phyloP scores from a whole-genome alignment of 176 grass and related monocot genomes.

The Alopecurus myosuroides region DNA sequence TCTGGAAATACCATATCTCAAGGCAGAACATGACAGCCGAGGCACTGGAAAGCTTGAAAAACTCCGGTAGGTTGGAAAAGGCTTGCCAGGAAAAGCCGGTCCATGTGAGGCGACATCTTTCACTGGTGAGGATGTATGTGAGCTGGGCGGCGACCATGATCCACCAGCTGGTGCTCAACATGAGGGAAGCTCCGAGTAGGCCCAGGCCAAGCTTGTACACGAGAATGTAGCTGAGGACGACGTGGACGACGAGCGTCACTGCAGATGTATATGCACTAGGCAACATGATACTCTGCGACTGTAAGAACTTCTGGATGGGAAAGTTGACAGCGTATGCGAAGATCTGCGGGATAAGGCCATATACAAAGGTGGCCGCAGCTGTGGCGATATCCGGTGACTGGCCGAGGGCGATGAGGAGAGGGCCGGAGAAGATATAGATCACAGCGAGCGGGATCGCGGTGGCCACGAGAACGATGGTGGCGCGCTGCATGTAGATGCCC shows the following conservation, averaged over 20 bases:
- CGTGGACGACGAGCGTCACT: constrained; percentile 15
- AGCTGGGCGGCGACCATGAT: too few species aligned
- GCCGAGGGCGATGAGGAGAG: background rate
- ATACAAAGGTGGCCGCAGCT: too few species aligned
- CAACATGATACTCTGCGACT: constrained; percentile 51
- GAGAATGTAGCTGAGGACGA: background rate
- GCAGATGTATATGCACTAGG: constrained; percentile 56
- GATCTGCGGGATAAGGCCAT: too few species aligned
- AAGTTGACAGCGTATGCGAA: too few species aligned
- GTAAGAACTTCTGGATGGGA: constrained; percentile 54
- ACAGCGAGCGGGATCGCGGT: too few species aligned
- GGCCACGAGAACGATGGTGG: too few species aligned
- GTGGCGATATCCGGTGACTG: too few species aligned
- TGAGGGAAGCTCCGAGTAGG: too few species aligned
- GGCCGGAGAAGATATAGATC: too few species aligned
- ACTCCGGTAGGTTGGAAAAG: background rate
- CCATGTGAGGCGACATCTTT: background rate
- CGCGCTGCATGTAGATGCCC: too few species aligned
- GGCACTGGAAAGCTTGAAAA: background rate
- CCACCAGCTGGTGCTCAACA: too few species aligned
- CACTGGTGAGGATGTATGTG: background rate
- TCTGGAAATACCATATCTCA: background rate
- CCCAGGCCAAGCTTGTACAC: background rate
- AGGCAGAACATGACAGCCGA: background rate
- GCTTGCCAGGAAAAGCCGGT: background rate